phyloP scores from a whole-genome alignment of 164 flowering plant species.

The Stephania cephalantha region DNA sequence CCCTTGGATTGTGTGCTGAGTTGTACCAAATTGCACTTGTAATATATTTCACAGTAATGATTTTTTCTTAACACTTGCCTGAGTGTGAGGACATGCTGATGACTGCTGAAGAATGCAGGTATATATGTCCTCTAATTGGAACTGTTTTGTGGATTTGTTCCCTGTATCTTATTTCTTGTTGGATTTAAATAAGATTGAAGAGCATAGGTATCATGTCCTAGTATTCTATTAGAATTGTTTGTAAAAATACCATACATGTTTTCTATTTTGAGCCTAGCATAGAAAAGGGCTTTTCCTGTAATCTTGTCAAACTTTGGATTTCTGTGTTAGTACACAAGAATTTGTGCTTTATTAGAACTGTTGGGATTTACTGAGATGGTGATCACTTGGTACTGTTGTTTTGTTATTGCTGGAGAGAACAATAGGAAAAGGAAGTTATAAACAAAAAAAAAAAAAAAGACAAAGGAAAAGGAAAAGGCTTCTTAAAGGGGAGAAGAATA shows the following conservation, averaged over 20 bases:
- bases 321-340: background rate
- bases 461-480: too few relatives aligned
- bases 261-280: too few relatives aligned
- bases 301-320: background rate
- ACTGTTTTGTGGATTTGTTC: conserved; percentile 1
- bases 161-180: conserved; percentile 10
- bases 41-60: conserved; percentile 31
- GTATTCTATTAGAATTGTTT: too few relatives aligned
- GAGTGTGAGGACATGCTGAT: conserved; percentile 26
- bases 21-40: conserved; percentile 41
- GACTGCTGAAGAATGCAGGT: conserved; percentile 48
- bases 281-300: background rate
- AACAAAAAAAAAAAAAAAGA: too few relatives aligned
- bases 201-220: background rate
- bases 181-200: conserved; percentile 10
- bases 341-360: background rate
- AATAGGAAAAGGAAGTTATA: background rate
- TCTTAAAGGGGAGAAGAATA: too few relatives aligned
- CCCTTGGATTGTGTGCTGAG: conserved; percentile 28
- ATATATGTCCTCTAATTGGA: conserved; percentile 10
- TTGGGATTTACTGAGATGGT: too few relatives aligned
- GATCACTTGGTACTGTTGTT: too few relatives aligned
- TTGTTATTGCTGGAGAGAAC: background rate
- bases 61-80: conserved; percentile 22
- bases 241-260: too few relatives aligned